Conservation (phyloP, 2,329 filamentous ascomycete species). For the Calonectria hawksworthii region DNA sequence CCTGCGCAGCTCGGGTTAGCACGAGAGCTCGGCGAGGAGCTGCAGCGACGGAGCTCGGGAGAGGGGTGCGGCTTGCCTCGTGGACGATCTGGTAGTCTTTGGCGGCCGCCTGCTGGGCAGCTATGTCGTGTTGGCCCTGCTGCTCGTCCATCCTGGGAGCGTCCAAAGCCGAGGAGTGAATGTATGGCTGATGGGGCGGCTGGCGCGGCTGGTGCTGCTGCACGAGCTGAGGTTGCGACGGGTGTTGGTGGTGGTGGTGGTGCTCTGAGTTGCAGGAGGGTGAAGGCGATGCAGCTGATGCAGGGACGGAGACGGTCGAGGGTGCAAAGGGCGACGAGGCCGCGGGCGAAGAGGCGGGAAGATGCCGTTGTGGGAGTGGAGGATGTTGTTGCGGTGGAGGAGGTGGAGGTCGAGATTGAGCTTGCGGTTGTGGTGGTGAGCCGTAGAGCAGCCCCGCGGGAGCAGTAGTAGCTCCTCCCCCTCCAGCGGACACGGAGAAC, state of each 20-base stretch:
- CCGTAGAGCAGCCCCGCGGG: conserved; percentile 32
- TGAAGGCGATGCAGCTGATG: conserved; percentile 35
- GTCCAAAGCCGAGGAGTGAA: conserved; percentile 20
- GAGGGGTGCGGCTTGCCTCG: conserved; percentile 58
- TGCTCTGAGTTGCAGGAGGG: conserved; percentile 29
- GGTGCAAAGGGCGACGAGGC: conserved; percentile 36
- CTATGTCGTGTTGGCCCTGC: conserved; percentile 59
- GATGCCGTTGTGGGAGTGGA: conserved; percentile 30
- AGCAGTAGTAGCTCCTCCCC: conserved; percentile 40
- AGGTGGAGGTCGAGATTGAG: conserved; percentile 23
- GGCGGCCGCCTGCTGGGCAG: conserved; percentile 72
- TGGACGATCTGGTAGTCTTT: conserved; percentile 70
- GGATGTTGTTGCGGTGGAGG: conserved; percentile 31
- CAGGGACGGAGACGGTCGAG: conserved; percentile 33
- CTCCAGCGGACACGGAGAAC: conserved; percentile 43
- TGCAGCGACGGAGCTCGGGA: conserved; percentile 25
- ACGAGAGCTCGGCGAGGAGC: background rate
- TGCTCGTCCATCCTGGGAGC: conserved; percentile 52
- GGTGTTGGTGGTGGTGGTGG: conserved; percentile 29
- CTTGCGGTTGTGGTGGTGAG: conserved; percentile 32
- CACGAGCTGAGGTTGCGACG: conserved; percentile 33
- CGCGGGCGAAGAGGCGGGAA: conserved; percentile 31
- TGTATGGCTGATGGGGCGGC: conserved; percentile 31
- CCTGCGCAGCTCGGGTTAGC: conserved; percentile 66
- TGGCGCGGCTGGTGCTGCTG: conserved; percentile 33